phyloP scores from a whole-genome alignment of 768 basidiomycete species.

The Arthromyces matolae region DNA sequence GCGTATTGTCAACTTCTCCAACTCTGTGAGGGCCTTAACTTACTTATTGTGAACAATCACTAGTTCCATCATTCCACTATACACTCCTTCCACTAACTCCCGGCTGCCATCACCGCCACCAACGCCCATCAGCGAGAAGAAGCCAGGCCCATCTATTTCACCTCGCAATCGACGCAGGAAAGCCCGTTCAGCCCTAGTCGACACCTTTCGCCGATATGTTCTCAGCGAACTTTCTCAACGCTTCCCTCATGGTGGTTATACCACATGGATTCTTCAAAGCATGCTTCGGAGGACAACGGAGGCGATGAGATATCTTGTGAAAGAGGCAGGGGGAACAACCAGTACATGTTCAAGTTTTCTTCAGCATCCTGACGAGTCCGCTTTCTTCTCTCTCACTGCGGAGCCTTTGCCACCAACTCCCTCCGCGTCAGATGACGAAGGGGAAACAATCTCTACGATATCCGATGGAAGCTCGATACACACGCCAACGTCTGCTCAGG shows the following conservation, averaged over 20 bases:
- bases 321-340: conserved; percentile 27
- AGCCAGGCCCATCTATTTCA: conserved; percentile 25
- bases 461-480: conserved; percentile 49
- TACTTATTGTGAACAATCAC: conserved; percentile 13
- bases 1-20: conserved; percentile 36
- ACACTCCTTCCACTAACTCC: conserved; percentile 28
- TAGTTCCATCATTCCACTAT: conserved; percentile 29
- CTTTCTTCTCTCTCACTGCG: conserved; percentile 28
- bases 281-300: conserved; percentile 45
- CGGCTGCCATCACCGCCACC: conserved; percentile 29
- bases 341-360: conserved; percentile 8
- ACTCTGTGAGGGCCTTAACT: conserved; percentile 8
- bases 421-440: conserved; percentile 39
- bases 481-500: conserved; percentile 37
- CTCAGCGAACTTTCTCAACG: conserved; percentile 47
- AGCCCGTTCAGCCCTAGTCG: conserved; percentile 65
- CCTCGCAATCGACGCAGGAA: conserved; percentile 49
- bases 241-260: conserved; percentile 38
- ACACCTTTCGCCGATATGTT: conserved; percentile 61
- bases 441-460: conserved; percentile 32
- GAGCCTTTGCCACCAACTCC: conserved; percentile 29
- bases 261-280: conserved; percentile 51
- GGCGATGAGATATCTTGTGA: conserved; percentile 39
- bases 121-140: conserved; percentile 22
- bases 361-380: conserved; percentile 18